Evolutionary conservation across 2,329 filamentous ascomycete genomes (phyloP), one percentile per base, ranked within the genome.

Genomic region (Hypoxylon sp.): DNA sequence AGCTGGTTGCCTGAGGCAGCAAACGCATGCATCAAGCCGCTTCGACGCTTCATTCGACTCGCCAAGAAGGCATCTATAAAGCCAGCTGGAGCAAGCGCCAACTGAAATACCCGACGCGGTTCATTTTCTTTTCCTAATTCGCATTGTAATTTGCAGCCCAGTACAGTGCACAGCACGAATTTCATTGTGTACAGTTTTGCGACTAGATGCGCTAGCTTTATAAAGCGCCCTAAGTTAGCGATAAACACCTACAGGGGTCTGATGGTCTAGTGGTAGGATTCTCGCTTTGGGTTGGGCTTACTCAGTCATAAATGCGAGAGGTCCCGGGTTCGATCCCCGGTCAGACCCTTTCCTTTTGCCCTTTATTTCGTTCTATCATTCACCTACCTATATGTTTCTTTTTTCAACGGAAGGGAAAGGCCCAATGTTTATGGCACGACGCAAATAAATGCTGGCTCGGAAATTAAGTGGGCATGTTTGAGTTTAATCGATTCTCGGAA

Each of bases 301-400:
- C 20, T 22, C 32, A 36, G 44, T 38, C 20, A 20, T 42, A 59
- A 61, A 55, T 79, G 77, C 78, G 77, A 78, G 78, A 79, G 78
- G 76, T 78, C 78, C 77, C 78, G 76, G 78, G 78, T 79, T 79
- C 78, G 75, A 79, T 78, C 76, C 78, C 78, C 77, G 78, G 78
- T 70, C 71, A 74, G 68, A 69, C 73, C 74, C 74, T 51, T 58
- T 42, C 36, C 64, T 68, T 68, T 65, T 45, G 2, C 4, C 16
- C 2, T 20, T 40, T 20, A n/a, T n/a, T n/a, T n/a, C n/a, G n/a
- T n/a, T n/a, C n/a, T n/a, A n/a, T n/a, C n/a, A n/a, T n/a, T n/a
- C n/a, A n/a, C n/a, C n/a, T n/a, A n/a, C n/a, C n/a, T n/a, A n/a
- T n/a, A n/a, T n/a, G n/a, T n/a, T n/a, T n/a, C n/a, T n/a, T n/a